Conservation (phyloP, 2,329 filamentous ascomycete species). For the Cryphonectria nitschkei region DNA sequence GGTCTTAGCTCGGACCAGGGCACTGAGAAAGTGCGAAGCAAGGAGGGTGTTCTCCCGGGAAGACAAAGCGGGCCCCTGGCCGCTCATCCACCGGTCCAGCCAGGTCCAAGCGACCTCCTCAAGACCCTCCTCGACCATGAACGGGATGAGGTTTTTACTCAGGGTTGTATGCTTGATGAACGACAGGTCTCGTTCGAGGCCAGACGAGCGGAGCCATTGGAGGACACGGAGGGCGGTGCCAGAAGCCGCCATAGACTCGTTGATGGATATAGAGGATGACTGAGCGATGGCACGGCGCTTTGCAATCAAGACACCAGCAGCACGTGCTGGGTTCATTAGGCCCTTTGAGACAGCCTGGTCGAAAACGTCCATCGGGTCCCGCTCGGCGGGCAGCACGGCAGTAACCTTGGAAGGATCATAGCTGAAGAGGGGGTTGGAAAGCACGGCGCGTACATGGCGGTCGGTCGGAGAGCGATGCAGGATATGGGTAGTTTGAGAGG, state of each 20-base stretch:
- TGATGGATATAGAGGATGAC: constrained; percentile 39
- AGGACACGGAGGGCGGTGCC: constrained; percentile 53
- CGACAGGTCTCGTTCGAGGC: constrained; percentile 48
- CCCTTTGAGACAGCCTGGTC: constrained; percentile 58
- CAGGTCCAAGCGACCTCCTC: constrained; percentile 58
- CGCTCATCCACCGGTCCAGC: constrained; percentile 47
- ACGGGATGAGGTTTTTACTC: constrained; percentile 45
- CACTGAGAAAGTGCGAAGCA: constrained; percentile 44
- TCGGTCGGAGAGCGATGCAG: constrained; percentile 45
- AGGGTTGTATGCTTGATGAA: constrained; percentile 51
- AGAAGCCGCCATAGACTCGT: constrained; percentile 43
- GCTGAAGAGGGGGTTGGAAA: constrained; percentile 60
- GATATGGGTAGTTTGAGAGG: constrained; percentile 23
- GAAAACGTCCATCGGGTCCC: constrained; percentile 59
- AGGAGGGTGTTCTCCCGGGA: constrained; percentile 10
- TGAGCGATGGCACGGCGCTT: constrained; percentile 47
- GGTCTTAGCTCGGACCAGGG: constrained; percentile 44
- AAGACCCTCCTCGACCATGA: constrained; percentile 56
- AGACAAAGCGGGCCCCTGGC: constrained; percentile 29
- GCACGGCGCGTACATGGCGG: constrained; percentile 58
- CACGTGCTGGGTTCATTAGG: constrained; percentile 58
- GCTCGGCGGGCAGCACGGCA: constrained; percentile 27
- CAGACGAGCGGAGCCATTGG: constrained; percentile 57
- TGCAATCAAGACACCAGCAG: constrained; percentile 56
- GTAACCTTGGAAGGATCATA: constrained; percentile 39